Conservation (phyloP, 2,329 filamentous ascomycete species). For the Clarireedia paspali region DNA sequence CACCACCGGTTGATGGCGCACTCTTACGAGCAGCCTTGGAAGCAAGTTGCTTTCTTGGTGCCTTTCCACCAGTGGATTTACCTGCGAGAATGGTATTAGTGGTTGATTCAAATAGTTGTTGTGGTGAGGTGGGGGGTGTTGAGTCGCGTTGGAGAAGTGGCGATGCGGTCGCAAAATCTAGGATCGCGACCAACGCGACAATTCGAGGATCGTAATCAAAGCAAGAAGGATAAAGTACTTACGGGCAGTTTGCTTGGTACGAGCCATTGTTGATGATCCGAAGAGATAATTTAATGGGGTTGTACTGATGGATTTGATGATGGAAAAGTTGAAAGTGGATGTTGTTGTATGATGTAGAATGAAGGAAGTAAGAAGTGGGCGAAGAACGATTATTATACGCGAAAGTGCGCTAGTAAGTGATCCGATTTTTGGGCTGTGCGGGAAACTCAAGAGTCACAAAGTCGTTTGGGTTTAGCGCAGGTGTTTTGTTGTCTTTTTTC, state of each 20-base stretch:
- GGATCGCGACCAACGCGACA: conserved; percentile 21
- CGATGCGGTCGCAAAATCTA: conserved; percentile 13
- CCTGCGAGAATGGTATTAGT: conserved; percentile 30
- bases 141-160: conserved; percentile 10
- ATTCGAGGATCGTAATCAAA: background rate
- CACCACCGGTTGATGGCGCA: conserved; percentile 72
- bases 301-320: conserved; percentile 14
- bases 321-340: background rate
- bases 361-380: conserved; percentile 25
- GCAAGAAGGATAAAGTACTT: background rate
- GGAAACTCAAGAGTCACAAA: background rate
- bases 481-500: no score
- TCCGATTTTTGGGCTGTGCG: conserved; percentile 13
- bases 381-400: conserved; percentile 27
- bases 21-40: conserved; percentile 98
- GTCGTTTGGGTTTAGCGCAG: background rate
- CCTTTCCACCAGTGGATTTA: conserved; percentile 75
- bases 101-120: conserved; percentile 10
- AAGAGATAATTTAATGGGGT: conserved; percentile 2
- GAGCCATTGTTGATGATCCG: conserved; percentile 30
- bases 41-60: conserved; percentile 90
- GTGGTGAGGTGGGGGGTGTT: conserved; percentile 1
- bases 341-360: conserved; percentile 20
- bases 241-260: conserved; percentile 30
- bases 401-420: conserved; percentile 24